A percentile compares a stretch with the other conserved stretches of the same genome.
These are phyloP conservation scores for Plenodomus biglobosus DNA, from an alignment of 2,329 filamentous ascomycete genomes.

Conservation along the genomic window DNA sequence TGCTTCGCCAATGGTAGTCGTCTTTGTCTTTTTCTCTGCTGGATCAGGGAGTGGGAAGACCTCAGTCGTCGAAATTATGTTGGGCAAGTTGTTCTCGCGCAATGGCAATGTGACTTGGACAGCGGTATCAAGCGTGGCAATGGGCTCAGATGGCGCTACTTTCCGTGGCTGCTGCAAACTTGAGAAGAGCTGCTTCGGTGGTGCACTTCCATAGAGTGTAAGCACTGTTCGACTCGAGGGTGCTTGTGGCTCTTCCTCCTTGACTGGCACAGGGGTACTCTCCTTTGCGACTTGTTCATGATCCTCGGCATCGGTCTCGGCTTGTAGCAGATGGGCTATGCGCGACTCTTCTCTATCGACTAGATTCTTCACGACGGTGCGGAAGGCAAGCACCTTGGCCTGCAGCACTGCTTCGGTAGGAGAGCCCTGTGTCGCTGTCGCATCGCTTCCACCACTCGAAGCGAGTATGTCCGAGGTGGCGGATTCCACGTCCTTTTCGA, in stretches of 20 bases:
- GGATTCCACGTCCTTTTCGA: conserved; percentile 47
- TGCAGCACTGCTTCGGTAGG: conserved; percentile 41
- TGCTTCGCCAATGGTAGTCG: conserved; percentile 69
- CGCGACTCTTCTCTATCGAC: conserved; percentile 35
- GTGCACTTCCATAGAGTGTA: conserved; percentile 73
- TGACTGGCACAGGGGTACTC: conserved; percentile 15
- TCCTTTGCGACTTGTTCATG: conserved; percentile 11
- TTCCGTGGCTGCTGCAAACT: conserved; percentile 66
- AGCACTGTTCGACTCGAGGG: conserved; percentile 62
- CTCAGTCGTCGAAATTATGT: conserved; percentile 70
- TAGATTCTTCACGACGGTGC: conserved; percentile 33
- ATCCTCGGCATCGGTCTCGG: conserved; percentile 8
- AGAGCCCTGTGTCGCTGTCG: conserved; percentile 28
- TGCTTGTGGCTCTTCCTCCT: conserved; percentile 30
- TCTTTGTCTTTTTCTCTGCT: conserved; percentile 53
- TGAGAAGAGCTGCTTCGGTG: conserved; percentile 79
- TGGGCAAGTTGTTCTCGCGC: conserved; percentile 68
- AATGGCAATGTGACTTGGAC: conserved; percentile 54
- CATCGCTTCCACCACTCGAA: conserved; percentile 30
- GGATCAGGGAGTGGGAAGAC: conserved; percentile 58
- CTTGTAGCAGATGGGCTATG: conserved; percentile 9
- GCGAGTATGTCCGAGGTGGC: conserved; percentile 45
- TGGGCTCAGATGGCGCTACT: conserved; percentile 33
- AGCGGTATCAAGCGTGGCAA: conserved; percentile 43
- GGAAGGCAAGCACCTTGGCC: conserved; percentile 38